Conservation (phyloP, 2,329 filamentous ascomycete genomes). For the Colletotrichum paranaense region DNA sequence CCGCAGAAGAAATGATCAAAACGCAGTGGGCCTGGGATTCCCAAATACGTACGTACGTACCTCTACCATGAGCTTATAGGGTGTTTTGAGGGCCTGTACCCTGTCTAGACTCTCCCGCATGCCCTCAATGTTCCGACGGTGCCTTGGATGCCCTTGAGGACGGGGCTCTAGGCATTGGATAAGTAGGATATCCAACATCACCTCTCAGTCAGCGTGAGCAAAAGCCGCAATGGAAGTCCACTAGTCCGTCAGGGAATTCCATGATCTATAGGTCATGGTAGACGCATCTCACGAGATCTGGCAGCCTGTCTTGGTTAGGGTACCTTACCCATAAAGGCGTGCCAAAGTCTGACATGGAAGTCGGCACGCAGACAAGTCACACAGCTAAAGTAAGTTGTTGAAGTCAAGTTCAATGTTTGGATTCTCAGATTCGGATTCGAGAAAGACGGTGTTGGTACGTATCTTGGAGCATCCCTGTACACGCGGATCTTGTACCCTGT, state of each 20-base stretch:
- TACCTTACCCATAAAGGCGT: too few relatives aligned
- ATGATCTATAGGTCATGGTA: background rate
- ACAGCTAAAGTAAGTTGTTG: background rate
- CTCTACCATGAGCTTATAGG: background rate
- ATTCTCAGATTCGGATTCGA: background rate
- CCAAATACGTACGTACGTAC: background rate
- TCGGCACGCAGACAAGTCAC: background rate
- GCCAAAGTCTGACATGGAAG: background rate
- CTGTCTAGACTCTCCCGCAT: constrained; percentile 9
- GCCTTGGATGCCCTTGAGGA: too few relatives aligned
- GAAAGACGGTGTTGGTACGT: background rate
- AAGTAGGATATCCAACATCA: background rate
- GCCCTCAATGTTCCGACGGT: background rate
- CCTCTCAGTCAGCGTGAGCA: background rate
- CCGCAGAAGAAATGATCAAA: background rate
- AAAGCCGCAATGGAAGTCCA: constrained; percentile 4
- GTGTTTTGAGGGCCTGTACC: constrained; percentile 4
- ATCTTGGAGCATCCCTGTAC: background rate
- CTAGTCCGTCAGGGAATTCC: background rate
- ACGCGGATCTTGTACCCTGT: background rate
- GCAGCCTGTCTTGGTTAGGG: background rate
- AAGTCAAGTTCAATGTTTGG: background rate
- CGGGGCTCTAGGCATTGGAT: too few relatives aligned
- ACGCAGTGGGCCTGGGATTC: background rate
- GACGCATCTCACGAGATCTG: background rate